Evolutionary conservation across 345 rosid genomes (phyloP), one percentile per base, ranked within the genome.

Genomic region (Boechera divaricarpa): DNA sequence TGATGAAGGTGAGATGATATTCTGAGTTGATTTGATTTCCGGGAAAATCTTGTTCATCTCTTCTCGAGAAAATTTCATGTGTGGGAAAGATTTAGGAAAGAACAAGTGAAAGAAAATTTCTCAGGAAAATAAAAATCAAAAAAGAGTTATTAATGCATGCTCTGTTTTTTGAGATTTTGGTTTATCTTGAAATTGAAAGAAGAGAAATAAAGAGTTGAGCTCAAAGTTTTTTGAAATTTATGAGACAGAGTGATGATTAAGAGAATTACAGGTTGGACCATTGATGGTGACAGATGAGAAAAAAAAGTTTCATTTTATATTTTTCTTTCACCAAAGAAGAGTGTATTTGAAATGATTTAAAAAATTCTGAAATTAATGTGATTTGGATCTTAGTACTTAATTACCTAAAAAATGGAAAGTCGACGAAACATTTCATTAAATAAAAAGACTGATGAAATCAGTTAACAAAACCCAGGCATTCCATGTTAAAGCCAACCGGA

Each of bases 231-330:
- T 67, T 64, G 63, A 63, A 70, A 63, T 69, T 76, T 53, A 63
- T 33, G 58, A 63, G 58, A 68, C 45, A 64, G 59, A 47, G 76
- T 70, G 76, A 71, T 63, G 81, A 77, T 63, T 49, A 55, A 64
- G 72, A 71, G 81, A 77, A 71, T 77, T 72, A 71, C 77, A 77
- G 81, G 67, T 71, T 77, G 76, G 80, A 69, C 71, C 66, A 70
- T 69, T 63, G 77, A 77, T 77, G 72, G 77, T 32, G 81, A 77
- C 81, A 71, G 72, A 49, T 70, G 77, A 65, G 81, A 13, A 47
- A 45, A 16, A 29, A 4, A 10, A 0, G 26, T 33, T 5, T 42
- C n/a, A 13, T n/a, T 54, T 76, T 29, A 31, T 39, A 18, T 10
- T 42, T 58, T 68, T 5, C 9, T 51, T 59, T 16, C 33, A 58